phyloP scores from a whole-genome alignment of 805 yeast species.

The Kazachstania taianensis region DNA sequence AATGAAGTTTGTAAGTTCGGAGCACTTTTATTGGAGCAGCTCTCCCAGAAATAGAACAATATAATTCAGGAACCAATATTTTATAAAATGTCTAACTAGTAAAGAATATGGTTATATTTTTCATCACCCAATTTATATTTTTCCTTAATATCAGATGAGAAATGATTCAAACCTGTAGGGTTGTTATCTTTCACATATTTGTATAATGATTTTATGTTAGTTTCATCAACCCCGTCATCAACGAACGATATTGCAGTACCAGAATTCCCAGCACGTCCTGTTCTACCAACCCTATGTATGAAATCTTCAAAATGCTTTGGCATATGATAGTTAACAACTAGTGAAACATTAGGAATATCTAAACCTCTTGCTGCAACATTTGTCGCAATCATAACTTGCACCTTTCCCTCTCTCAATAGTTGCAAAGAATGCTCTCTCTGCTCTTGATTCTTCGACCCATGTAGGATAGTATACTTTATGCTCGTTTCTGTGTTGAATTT shows the following conservation, averaged over 20 bases:
- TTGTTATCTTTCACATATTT: conserved; percentile 31
- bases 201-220: conserved; percentile 36
- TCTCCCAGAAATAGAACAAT: neutral
- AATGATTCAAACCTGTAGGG: conserved; percentile 11
- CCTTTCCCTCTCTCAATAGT: conserved; percentile 44
- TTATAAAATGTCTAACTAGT: no score
- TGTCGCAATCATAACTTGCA: conserved; percentile 72
- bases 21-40: conserved; percentile 1
- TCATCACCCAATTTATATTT: conserved; percentile 12
- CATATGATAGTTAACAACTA: conserved; percentile 85
- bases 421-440: conserved; percentile 71
- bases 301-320: conserved; percentile 68
- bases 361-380: conserved; percentile 96
- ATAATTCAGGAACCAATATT: no score
- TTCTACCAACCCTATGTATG: conserved; percentile 89
- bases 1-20: conserved; percentile 12
- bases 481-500: conserved; percentile 37
- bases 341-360: conserved; percentile 76
- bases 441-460: conserved; percentile 80
- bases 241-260: conserved; percentile 74
- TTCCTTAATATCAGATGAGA: conserved; percentile 6
- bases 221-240: conserved; percentile 43
- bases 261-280: conserved; percentile 84
- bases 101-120: neutral
- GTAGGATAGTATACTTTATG: conserved; percentile 51